Conservation (phyloP, 2,329 filamentous ascomycete species). For the Septoria linicola region DNA sequence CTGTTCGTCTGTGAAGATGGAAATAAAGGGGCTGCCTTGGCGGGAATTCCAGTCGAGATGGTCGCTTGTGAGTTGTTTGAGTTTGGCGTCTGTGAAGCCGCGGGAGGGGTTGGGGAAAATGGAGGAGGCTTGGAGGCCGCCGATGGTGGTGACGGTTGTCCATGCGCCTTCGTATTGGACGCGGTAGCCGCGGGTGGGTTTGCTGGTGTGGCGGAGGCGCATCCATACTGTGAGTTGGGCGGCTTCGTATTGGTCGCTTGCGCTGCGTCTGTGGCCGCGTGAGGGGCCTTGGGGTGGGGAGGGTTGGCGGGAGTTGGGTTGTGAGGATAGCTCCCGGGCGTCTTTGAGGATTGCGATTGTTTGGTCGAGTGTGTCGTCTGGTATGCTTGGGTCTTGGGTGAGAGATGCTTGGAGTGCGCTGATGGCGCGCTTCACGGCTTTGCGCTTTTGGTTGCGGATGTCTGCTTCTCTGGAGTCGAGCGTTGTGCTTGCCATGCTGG, state of each 20-base stretch:
- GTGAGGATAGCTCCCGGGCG: conserved; percentile 3
- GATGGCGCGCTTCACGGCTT: conserved; percentile 7
- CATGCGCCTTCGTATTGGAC: conserved; percentile 16
- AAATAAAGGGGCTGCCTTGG: conserved; percentile 14
- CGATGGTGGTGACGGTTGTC: conserved; percentile 13
- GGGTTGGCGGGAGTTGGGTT: conserved; percentile 7
- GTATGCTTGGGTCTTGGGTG: conserved; percentile 1
- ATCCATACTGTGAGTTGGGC: conserved; percentile 17
- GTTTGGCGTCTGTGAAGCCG: conserved; percentile 13
- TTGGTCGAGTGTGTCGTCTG: conserved; percentile 13
- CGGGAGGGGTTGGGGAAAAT: conserved; percentile 16
- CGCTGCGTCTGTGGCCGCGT: conserved; percentile 7
- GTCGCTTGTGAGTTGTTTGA: conserved; percentile 16
- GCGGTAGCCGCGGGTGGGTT: conserved; percentile 14
- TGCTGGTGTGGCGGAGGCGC: conserved; percentile 16
- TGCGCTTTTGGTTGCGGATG: conserved; percentile 1
- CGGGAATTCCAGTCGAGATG: conserved; percentile 17
- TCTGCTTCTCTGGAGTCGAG: conserved; percentile 6
- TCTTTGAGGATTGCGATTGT: conserved; percentile 10
- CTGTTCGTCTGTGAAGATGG: conserved; percentile 14
- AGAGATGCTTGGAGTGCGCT: conserved; percentile 10
- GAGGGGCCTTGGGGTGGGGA: neutral
- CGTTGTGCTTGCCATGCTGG: conserved; percentile 4
- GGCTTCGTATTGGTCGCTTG: conserved; percentile 9
- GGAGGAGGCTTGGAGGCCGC: conserved; percentile 14